Evolutionary conservation across 352 stramenopile genomes (phyloP).

Genomic region (Halophytophthora polymorphica): DNA sequence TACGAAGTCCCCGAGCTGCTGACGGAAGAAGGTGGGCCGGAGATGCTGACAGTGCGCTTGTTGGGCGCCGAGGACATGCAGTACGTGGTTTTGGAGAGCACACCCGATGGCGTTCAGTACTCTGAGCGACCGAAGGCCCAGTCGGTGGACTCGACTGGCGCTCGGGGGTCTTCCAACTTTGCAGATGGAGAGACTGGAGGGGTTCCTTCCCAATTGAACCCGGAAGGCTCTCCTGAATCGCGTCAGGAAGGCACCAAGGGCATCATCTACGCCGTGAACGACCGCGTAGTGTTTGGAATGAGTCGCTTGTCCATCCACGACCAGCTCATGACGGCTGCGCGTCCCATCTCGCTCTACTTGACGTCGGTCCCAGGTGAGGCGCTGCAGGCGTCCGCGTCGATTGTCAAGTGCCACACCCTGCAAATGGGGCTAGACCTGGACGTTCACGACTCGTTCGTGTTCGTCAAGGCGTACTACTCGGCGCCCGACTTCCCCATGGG

Average conservation of each 20-base stretch:
- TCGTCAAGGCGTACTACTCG: conserved; percentile 42
- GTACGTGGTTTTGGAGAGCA: conserved; percentile 28
- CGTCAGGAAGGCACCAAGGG: conserved; percentile 9
- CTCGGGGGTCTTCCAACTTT: neutral
- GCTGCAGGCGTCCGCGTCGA: conserved; percentile 58
- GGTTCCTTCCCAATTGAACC: neutral
- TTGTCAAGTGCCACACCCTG: conserved; percentile 48
- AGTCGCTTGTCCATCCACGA: conserved; percentile 31
- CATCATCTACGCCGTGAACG: conserved; percentile 56
- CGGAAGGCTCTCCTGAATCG: neutral
- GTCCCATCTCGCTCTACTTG: conserved; percentile 43
- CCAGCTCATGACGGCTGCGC: conserved; percentile 28
- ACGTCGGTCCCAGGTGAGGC: conserved; percentile 45
- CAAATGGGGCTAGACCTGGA: conserved; percentile 39
- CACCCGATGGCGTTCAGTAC: conserved; percentile 34
- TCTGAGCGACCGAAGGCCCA: conserved; percentile 11
- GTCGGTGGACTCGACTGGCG: neutral
- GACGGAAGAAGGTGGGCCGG: conserved; percentile 11
- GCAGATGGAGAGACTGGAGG: neutral
- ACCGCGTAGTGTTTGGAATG: conserved; percentile 45
- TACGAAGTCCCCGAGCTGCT: conserved; percentile 56
- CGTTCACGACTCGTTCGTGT: conserved; percentile 32
- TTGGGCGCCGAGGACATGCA: conserved; percentile 23
- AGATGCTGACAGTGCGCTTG: conserved; percentile 22
- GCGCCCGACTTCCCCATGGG: conserved; percentile 25